Conservation (phyloP, 2,329 filamentous ascomycete species). For the Fusarium staphyleae region DNA sequence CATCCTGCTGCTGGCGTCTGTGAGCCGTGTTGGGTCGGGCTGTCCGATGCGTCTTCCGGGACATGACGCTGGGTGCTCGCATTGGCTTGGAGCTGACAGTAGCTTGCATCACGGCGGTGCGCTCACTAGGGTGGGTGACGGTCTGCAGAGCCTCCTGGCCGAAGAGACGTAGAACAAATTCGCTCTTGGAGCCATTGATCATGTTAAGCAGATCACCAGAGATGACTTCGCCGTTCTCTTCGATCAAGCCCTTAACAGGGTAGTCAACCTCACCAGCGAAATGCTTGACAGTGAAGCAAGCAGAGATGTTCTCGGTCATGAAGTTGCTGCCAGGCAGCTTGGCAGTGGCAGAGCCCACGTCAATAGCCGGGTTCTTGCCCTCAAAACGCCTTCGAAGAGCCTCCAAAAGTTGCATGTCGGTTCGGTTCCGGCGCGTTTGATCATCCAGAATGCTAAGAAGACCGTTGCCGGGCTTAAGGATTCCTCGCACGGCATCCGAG, state of each 20-base stretch:
- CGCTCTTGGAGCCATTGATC: constrained; percentile 84
- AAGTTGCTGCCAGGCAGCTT: constrained; percentile 90
- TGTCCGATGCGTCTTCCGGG: constrained; percentile 68
- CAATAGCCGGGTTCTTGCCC: constrained; percentile 90
- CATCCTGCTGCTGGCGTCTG: constrained; percentile 52
- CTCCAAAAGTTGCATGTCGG: constrained; percentile 89
- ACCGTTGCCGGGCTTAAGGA: constrained; percentile 92
- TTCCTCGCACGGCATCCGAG: constrained; percentile 87
- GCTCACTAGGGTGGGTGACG: constrained; percentile 90
- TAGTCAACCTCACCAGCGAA: constrained; percentile 98
- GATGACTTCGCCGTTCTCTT: constrained; percentile 96
- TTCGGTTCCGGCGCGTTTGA: constrained; percentile 87
- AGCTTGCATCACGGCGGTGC: constrained; percentile 90
- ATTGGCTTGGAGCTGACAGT: constrained; percentile 95
- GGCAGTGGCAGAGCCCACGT: constrained; percentile 76
- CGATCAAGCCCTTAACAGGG: constrained; percentile 81
- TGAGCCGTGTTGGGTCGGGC: constrained; percentile 44
- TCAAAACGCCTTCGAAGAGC: constrained; percentile 92
- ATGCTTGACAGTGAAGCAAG: constrained; percentile 89
- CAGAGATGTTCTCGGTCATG: constrained; percentile 78
- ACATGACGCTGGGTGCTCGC: constrained; percentile 90
- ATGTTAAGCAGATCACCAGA: constrained; percentile 96
- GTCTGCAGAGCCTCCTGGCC: constrained; percentile 96
- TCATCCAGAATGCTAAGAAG: constrained; percentile 94
- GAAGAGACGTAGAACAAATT: constrained; percentile 89